Conservation (phyloP, 2,329 filamentous ascomycete species). For the Annulohypoxylon truncatum region DNA sequence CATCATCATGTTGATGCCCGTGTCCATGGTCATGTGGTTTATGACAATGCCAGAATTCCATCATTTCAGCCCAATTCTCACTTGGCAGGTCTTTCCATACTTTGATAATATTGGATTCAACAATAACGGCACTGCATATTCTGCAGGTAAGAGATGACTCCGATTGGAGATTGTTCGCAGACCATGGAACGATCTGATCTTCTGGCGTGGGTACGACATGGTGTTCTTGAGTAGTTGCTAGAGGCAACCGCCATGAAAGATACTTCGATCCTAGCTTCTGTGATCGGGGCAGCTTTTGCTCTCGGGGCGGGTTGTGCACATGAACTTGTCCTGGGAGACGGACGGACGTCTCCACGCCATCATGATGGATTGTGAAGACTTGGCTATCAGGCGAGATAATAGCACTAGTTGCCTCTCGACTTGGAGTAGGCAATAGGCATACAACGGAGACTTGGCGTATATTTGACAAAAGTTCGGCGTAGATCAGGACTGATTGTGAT, state of each 20-base stretch:
- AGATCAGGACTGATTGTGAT: slow-evolving; percentile 56
- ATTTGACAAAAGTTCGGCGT: slow-evolving; percentile 73
- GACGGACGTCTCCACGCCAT: slow-evolving; percentile 51
- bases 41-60: slow-evolving; percentile 99
- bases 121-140: slow-evolving; percentile 53
- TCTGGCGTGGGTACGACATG: slow-evolving; percentile 43
- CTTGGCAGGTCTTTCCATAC: slow-evolving; percentile 94
- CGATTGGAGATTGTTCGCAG: slow-evolving; percentile 60
- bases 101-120: slow-evolving; percentile 55
- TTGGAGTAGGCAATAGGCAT: slow-evolving; percentile 60
- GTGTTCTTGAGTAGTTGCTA: slow-evolving; percentile 27
- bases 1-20: slow-evolving; percentile 53
- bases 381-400: slow-evolving; percentile 59
- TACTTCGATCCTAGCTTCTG: slow-evolving; percentile 48
- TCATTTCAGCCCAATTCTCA: slow-evolving; percentile 99
- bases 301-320: slow-evolving; percentile 52
- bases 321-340: slow-evolving; percentile 58
- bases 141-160: slow-evolving; percentile 58
- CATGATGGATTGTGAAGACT: slow-evolving; percentile 62
- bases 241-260: slow-evolving; percentile 67
- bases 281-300: slow-evolving; percentile 53
- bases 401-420: slow-evolving; percentile 57
- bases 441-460: slow-evolving; percentile 72
- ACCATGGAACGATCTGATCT: slow-evolving; percentile 65
- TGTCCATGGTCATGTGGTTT: slow-evolving; percentile 77